Conservation (phyloP, 2,329 filamentous ascomycete genomes). For the Purpureocillium lavendulum region DNA sequence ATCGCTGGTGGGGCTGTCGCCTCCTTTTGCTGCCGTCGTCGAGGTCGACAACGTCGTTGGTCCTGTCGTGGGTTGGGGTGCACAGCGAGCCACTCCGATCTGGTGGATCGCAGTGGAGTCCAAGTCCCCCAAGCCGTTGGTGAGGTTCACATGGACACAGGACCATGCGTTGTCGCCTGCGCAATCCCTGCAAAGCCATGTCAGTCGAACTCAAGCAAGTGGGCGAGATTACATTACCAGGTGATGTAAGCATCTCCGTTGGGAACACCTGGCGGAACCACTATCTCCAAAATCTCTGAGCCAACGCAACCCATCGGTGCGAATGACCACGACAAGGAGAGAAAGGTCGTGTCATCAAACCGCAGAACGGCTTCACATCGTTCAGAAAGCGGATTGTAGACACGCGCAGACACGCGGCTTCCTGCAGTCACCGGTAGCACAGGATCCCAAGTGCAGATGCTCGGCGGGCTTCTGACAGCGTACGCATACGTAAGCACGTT, state of each 20-base stretch:
- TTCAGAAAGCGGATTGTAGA: not conserved
- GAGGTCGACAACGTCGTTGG: too few species aligned
- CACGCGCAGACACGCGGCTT: not conserved
- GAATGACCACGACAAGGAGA: constrained; percentile 2
- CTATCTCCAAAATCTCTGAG: constrained; percentile 1
- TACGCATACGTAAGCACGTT: not conserved
- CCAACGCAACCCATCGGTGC: not conserved
- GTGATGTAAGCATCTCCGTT: constrained; percentile 4
- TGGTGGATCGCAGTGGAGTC: too few species aligned
- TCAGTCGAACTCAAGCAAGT: too few species aligned
- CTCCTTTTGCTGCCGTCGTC: too few species aligned
- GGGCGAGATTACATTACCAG: not conserved
- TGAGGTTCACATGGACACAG: too few species aligned
- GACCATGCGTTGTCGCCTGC: too few species aligned
- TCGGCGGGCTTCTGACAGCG: not conserved
- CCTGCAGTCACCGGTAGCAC: not conserved
- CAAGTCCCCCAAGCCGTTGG: too few species aligned
- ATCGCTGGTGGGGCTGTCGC: too few species aligned
- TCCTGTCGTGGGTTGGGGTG: too few species aligned
- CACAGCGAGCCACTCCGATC: too few species aligned
- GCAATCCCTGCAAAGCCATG: too few species aligned
- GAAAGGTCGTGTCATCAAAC: constrained; percentile 1
- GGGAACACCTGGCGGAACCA: constrained; percentile 2
- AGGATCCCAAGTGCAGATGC: not conserved
- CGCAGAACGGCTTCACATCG: constrained; percentile 1